Percentiles rank a stretch among this genome's conserved stretches.
These are phyloP conservation scores for Citrus hindsii DNA, from an alignment of 345 rosid species.

Conservation along the genomic window DNA sequence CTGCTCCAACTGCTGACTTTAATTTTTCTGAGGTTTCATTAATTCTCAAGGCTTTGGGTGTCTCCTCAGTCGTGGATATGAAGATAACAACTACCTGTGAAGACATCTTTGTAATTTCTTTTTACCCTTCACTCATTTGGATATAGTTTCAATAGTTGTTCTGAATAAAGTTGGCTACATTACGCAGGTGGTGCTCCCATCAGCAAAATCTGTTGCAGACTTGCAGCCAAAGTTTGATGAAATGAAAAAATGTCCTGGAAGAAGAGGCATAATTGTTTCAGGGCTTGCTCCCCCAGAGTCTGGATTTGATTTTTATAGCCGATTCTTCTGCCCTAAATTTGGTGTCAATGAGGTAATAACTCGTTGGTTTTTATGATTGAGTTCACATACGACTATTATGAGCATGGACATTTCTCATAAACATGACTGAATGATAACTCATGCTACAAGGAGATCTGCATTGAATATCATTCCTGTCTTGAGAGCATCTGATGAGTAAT, in stretches of 20 bases:
- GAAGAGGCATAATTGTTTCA: slow-evolving; percentile 53
- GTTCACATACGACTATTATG: background rate
- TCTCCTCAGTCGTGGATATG: slow-evolving; percentile 47
- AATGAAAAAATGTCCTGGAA: slow-evolving; percentile 47
- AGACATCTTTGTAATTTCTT: slow-evolving; percentile 45
- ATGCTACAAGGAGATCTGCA: background rate
- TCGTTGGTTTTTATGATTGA: background rate
- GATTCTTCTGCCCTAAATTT: slow-evolving; percentile 63
- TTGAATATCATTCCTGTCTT: background rate
- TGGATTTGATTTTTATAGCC: slow-evolving; percentile 59
- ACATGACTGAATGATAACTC: background rate
- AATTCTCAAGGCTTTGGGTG: slow-evolving; percentile 48
- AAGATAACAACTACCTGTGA: slow-evolving; percentile 34
- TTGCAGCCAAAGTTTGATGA: slow-evolving; percentile 49
- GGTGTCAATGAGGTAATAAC: slow-evolving; percentile 63
- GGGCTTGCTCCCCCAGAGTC: slow-evolving; percentile 52
- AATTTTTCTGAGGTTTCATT: slow-evolving; percentile 25
- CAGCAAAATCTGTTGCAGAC: slow-evolving; percentile 50
- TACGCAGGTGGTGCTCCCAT: slow-evolving; percentile 61
- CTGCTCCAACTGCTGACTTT: slow-evolving; percentile 29
- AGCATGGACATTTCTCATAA: background rate
- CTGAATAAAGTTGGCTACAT: background rate
- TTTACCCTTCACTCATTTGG: background rate
- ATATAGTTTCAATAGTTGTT: background rate
- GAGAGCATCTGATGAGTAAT: background rate